A percentile compares a stretch with the other conserved stretches of the same genome.
phyloP scores from a whole-genome alignment of 2,329 filamentous ascomycete species.

The Shiraia sp. region DNA sequence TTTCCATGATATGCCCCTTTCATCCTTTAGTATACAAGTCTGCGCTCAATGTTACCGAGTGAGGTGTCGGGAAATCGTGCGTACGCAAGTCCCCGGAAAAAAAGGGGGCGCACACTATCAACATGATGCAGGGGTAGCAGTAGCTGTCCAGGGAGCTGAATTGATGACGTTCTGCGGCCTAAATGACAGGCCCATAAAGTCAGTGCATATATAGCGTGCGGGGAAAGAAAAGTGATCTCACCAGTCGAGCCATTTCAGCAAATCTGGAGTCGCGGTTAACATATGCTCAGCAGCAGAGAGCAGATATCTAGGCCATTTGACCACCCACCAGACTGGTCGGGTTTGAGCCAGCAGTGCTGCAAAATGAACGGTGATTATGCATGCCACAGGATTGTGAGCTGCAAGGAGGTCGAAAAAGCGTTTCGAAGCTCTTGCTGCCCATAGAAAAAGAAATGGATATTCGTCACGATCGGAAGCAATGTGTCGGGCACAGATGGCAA shows the following conservation, averaged over 20 bases:
- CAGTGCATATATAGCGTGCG: no score
- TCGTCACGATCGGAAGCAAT: slow-evolving; percentile 24
- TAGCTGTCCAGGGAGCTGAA: slow-evolving; percentile 5
- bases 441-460: slow-evolving; percentile 27
- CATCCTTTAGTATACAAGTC: no score
- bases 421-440: slow-evolving; percentile 26
- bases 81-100: no score
- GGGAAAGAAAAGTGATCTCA: no score
- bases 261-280: slow-evolving; percentile 28
- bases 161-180: slow-evolving; percentile 23
- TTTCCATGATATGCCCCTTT: no score
- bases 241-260: slow-evolving; percentile 33
- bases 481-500: slow-evolving; percentile 21
- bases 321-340: slow-evolving; percentile 32
- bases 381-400: slow-evolving; percentile 31
- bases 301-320: slow-evolving; percentile 35
- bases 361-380: slow-evolving; percentile 33
- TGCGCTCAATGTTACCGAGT: no score
- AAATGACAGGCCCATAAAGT: no score
- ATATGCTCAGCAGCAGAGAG: slow-evolving; percentile 25
- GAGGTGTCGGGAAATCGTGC: neutral
- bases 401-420: slow-evolving; percentile 30
- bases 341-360: slow-evolving; percentile 27
- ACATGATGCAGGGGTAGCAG: slow-evolving; percentile 2
- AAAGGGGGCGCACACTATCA: neutral